A percentile compares a stretch with the other conserved stretches of the same genome.
Evolutionary conservation across 202 grass and related monocot species (phyloP).

Genomic region (Setaria viridis): DNA sequence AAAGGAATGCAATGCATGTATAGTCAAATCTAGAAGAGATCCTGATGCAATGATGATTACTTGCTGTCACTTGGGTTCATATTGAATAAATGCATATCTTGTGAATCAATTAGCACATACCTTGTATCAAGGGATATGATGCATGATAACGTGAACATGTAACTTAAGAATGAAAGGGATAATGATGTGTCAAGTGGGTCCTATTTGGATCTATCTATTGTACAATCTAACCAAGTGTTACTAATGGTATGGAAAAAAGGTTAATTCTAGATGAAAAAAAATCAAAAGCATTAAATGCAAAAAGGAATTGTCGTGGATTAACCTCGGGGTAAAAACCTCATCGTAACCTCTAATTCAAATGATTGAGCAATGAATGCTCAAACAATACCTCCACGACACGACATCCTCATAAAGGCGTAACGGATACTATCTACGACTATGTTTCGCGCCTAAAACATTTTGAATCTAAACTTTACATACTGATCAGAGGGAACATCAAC

Average conservation of each 20-base stretch:
- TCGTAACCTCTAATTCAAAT: background rate
- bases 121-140: background rate
- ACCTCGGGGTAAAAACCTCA: background rate
- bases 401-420: background rate
- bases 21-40: background rate
- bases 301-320: background rate
- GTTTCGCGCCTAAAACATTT: background rate
- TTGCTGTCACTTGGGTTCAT: background rate
- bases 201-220: background rate
- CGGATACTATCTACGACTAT: background rate
- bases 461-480: background rate
- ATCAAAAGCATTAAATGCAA: background rate
- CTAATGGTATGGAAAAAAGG: background rate
- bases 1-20: background rate
- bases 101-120: background rate
- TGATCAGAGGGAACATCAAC: background rate
- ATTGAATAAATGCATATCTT: background rate
- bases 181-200: background rate
- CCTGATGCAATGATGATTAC: background rate
- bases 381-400: background rate
- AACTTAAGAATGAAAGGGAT: background rate
- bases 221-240: background rate
- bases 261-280: background rate
- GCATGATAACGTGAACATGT: background rate
- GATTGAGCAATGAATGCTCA: fast-evolving